Evolutionary conservation across 1,284 basidiomycete genomes (phyloP), one percentile per base, ranked within the genome.

Genomic region (Apiotrichum siamense): DNA sequence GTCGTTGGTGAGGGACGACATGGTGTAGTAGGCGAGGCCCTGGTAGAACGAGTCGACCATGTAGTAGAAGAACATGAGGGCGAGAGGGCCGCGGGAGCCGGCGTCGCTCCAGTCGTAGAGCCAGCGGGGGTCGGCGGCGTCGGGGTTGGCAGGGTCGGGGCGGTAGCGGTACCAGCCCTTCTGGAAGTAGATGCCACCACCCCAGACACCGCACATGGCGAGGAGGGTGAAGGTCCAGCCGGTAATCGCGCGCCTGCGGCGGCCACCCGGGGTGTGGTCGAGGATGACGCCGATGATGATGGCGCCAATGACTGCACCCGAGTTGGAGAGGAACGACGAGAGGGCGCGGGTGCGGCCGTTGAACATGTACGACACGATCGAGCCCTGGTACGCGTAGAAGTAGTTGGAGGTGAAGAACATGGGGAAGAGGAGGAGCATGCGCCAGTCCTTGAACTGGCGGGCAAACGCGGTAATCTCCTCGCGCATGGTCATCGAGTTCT

Each of bases 11-110:
- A 66, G 53, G 17, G 54, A 38, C 11, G 59, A 59, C 59, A 63
- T 61, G 44, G 60, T 64, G 55, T 61, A 66, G 62, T 68, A 74
- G 7, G 69, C 69, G 24, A 69, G 66, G 35, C 70, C 73, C 46
- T 75, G 73, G 62, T 65, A 74, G 20, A 66, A 52, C 2, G 73
- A 60, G 51, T 75, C 74, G 44, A 62, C 65, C 31, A 70, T 57
- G 52, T 73, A 74, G 57, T 70, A 62, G 36, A 55, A 57, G 44
- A 54, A 54, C 31, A 58, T 44, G 41, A 58, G 52, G 4, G 41
- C 29, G 41, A 54, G 49, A 10, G 50, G 47, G 23, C 47, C 50
- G 44, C 27, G 25, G 26, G 31, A 24, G 12, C n/a, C 18, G 6
- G 17, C 10, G 15, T 31, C 46, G 24, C 20, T 41, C 13, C 18